phyloP scores from a whole-genome alignment of 495 filamentous ascomycete genomes.

The Acidomyces sp. region DNA sequence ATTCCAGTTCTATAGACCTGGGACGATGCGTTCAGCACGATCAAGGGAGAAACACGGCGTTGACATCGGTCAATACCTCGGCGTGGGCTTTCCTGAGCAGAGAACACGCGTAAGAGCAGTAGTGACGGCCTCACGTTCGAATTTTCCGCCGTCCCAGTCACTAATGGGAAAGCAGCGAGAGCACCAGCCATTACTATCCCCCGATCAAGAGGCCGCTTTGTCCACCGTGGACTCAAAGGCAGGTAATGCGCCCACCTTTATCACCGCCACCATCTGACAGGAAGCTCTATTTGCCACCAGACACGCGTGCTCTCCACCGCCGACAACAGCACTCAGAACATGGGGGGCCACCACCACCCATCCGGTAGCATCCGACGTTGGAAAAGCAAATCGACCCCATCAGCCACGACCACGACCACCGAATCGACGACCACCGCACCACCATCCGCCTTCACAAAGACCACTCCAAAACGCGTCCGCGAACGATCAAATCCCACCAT shows the following conservation, averaged over 20 bases:
- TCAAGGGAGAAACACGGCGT: constrained; percentile 6
- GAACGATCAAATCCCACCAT: no score
- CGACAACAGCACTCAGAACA: constrained; percentile 3
- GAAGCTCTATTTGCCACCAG: not conserved
- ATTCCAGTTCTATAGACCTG: no score
- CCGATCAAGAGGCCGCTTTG: not conserved
- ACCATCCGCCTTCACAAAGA: not conserved
- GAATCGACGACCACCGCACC: constrained; percentile 4
- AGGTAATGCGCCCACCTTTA: not conserved
- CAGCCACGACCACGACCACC: not conserved
- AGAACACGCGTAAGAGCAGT: not conserved
- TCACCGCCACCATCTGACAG: not conserved
- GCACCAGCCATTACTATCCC: not conserved
- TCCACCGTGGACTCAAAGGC: constrained; percentile 3
- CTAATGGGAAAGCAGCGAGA: not conserved
- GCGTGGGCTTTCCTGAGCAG: constrained; percentile 8
- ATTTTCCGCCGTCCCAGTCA: not conserved
- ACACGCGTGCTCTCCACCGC: constrained; percentile 2
- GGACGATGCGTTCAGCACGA: constrained; percentile 7
- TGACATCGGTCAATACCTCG: constrained; percentile 14
- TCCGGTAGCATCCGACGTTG: constrained; percentile 1
- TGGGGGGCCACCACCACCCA: not conserved
- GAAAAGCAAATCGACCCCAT: constrained; percentile 2
- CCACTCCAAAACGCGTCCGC: no score
- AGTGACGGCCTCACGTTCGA: not conserved